phyloP scores from a whole-genome alignment of 2,329 filamentous ascomycete genomes.

The Teratosphaeria zuluensis region DNA sequence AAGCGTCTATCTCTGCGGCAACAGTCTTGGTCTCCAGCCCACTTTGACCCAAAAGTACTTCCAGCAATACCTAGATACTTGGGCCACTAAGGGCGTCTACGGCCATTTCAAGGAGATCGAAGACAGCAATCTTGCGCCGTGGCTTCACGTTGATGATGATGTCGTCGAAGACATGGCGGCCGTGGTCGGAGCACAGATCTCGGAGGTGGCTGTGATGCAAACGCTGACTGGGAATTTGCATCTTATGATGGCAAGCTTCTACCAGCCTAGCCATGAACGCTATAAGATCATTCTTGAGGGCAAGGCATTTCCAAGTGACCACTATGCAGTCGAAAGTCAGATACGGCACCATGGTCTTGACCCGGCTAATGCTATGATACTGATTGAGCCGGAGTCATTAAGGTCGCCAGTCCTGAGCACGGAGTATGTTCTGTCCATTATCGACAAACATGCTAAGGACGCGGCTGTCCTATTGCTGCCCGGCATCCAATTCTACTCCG shows the following conservation, averaged over 20 bases:
- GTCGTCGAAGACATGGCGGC: constrained; percentile 60
- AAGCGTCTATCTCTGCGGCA: constrained; percentile 77
- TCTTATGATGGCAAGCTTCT: constrained; percentile 76
- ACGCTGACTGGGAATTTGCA: constrained; percentile 76
- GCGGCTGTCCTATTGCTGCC: constrained; percentile 72
- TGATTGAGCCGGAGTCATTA: constrained; percentile 52
- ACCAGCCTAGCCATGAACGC: constrained; percentile 53
- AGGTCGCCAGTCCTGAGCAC: constrained; percentile 55
- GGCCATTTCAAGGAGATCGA: constrained; percentile 67
- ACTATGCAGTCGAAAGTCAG: constrained; percentile 80
- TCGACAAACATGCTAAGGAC: constrained; percentile 62
- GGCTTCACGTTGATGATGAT: constrained; percentile 70
- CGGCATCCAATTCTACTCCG: constrained; percentile 86
- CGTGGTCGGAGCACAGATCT: constrained; percentile 61
- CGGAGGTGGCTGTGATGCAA: constrained; percentile 81
- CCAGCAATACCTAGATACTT: constrained; percentile 66
- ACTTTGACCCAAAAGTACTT: constrained; percentile 56
- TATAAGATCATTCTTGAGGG: constrained; percentile 84
- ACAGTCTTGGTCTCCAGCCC: constrained; percentile 80
- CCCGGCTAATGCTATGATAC: constrained; percentile 59
- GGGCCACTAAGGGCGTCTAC: constrained; percentile 74
- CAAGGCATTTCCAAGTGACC: constrained; percentile 78
- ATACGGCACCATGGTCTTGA: constrained; percentile 60
- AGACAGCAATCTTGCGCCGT: constrained; percentile 59
- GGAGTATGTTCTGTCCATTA: constrained; percentile 59